Conservation (phyloP, 176 grass and related monocot genomes). For the Pontederia paniculata region DNA sequence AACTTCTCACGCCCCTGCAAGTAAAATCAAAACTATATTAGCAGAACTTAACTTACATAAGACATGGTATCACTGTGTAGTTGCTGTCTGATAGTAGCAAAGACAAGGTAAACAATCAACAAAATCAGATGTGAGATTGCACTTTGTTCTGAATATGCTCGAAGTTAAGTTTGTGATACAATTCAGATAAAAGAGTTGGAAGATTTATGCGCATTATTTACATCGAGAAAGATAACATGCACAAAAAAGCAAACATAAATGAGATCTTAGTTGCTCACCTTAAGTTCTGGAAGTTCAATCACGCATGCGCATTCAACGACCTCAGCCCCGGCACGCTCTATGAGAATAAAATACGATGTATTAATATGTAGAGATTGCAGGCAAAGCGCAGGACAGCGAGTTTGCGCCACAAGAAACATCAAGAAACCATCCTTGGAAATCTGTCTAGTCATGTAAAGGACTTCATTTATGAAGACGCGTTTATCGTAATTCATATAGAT, state of each 20-base stretch:
- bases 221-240: background rate
- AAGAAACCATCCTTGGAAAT: too few relatives aligned
- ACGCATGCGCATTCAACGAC: constrained; percentile 64
- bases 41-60: background rate
- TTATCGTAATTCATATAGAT: too few relatives aligned
- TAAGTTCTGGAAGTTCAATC: constrained; percentile 55
- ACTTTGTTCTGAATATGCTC: background rate
- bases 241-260: background rate
- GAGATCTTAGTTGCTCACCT: constrained; percentile 22
- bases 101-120: background rate
- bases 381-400: background rate
- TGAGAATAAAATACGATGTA: background rate
- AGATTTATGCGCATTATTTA: background rate
- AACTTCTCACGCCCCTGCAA: constrained; percentile 54
- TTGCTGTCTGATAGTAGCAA: background rate
- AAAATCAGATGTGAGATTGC: background rate
- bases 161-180: background rate
- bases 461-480: too few relatives aligned
- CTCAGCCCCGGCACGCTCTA: constrained; percentile 49
- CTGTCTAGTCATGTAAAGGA: too few relatives aligned
- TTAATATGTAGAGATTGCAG: background rate
- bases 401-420: background rate
- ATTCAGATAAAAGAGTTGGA: too few relatives aligned
- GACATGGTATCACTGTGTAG: background rate
- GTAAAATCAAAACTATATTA: background rate